A percentile compares a stretch with the other conserved stretches of the same genome.
Evolutionary conservation across 306 rosid genomes (phyloP).

Genomic region (Crotalaria pallida): DNA sequence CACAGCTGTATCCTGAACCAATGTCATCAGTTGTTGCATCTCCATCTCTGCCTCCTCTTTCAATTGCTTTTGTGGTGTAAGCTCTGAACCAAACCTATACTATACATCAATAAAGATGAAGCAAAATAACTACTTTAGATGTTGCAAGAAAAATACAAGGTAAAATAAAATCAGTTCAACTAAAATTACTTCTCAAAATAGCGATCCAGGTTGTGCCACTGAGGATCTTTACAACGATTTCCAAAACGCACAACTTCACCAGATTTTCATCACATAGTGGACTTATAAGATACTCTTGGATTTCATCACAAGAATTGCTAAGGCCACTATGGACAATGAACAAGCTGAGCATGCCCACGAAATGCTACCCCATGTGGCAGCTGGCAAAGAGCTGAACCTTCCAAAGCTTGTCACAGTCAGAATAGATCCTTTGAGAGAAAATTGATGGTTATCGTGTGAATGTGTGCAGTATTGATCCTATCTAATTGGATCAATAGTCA

Average conservation of each 20-base stretch:
- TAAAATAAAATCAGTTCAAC: conserved; percentile 18
- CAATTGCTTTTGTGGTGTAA: conserved; percentile 71
- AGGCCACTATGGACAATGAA: conserved; percentile 50
- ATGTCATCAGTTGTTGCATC: conserved; percentile 78
- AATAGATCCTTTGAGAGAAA: conserved; percentile 27
- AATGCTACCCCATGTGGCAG: conserved; percentile 20
- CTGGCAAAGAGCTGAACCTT: background rate
- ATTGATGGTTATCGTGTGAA: background rate
- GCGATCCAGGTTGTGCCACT: conserved; percentile 95
- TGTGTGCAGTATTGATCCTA: background rate
- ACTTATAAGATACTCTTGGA: conserved; percentile 24
- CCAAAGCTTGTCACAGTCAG: conserved; percentile 27
- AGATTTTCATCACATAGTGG: no score
- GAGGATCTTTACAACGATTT: no score
- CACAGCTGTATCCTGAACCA: conserved; percentile 88
- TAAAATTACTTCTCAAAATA: conserved; percentile 80
- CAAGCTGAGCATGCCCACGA: conserved; percentile 33
- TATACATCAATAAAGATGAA: conserved; percentile 32
- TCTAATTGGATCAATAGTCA: background rate
- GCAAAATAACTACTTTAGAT: conserved; percentile 9
- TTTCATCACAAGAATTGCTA: conserved; percentile 51
- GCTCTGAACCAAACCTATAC: conserved; percentile 86
- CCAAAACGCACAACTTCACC: no score
- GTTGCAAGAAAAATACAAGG: background rate
- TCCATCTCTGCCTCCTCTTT: conserved; percentile 78